These are phyloP conservation scores for Scenedesmus sp. DNA, from an alignment of 163 green algal genomes.

Conservation along the genomic window DNA sequence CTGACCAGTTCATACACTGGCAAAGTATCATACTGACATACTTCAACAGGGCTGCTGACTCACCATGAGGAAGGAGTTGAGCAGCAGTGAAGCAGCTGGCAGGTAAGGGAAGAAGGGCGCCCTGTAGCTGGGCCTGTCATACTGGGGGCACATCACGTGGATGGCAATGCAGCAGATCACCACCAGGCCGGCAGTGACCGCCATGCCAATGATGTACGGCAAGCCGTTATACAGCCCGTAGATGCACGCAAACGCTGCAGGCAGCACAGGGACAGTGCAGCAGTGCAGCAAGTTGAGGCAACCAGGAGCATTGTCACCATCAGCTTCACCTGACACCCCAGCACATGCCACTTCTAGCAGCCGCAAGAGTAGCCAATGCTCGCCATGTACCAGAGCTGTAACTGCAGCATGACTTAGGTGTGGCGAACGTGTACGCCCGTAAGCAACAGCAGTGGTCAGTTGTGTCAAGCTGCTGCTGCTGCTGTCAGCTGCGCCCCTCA, in stretches of 20 bases:
- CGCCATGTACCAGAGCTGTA: not conserved
- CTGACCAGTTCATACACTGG: too few species aligned
- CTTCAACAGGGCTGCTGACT: not conserved
- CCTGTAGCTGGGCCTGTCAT: constrained; percentile 10
- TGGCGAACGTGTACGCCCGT: too few species aligned
- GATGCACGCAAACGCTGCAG: constrained; percentile 36
- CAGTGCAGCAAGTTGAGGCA: too few species aligned
- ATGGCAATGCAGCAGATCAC: constrained; percentile 8
- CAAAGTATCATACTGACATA: too few species aligned
- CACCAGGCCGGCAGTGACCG: not conserved
- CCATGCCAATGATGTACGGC: constrained; percentile 5
- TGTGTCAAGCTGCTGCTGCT: not conserved
- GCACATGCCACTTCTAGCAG: not conserved
- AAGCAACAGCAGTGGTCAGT: not conserved
- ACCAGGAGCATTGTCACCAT: not conserved
- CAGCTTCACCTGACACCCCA: not conserved
- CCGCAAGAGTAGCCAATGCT: not conserved
- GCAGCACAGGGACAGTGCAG: not conserved
- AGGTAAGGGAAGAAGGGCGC: constrained; percentile 33
- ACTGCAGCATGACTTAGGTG: too few species aligned
- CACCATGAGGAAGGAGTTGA: constrained; percentile 47
- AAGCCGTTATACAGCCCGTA: not conserved
- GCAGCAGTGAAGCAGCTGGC: constrained; percentile 8
- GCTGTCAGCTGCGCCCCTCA: not conserved
- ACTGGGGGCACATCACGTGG: constrained; percentile 14